Percentiles rank a stretch among this genome's conserved stretches.
These are phyloP conservation scores for Xylaria polymorpha DNA, from an alignment of 2,329 filamentous ascomycete genomes.

Conservation along the genomic window DNA sequence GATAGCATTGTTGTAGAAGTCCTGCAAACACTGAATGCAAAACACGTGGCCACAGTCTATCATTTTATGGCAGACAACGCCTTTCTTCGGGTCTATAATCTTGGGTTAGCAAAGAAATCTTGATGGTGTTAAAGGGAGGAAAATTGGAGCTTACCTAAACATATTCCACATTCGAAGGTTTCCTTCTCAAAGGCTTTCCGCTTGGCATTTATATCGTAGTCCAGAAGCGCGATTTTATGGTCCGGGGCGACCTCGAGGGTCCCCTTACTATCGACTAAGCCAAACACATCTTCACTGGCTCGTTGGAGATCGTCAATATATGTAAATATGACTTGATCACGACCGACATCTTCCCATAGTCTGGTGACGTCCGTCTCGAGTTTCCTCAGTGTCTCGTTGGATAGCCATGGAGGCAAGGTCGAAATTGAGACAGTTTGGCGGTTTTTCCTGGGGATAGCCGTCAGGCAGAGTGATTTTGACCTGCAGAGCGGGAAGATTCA, in stretches of 20 bases:
- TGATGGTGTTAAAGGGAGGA: not conserved
- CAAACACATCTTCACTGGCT: conserved; percentile 70
- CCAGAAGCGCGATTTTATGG: conserved; percentile 77
- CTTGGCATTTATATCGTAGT: conserved; percentile 81
- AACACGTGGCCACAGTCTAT: conserved; percentile 90
- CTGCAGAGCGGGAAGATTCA: conserved; percentile 68
- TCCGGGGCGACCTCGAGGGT: conserved; percentile 64
- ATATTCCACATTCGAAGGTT: conserved; percentile 90
- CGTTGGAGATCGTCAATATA: conserved; percentile 73
- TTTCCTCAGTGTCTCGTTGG: conserved; percentile 57
- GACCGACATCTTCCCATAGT: conserved; percentile 72
- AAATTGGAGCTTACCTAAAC: conserved; percentile 65
- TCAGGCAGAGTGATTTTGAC: conserved; percentile 66
- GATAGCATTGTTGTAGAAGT: conserved; percentile 91
- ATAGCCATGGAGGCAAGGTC: conserved; percentile 69
- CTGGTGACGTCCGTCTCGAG: conserved; percentile 63
- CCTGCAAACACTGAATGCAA: conserved; percentile 85
- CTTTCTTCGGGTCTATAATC: conserved; percentile 84
- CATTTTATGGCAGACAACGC: conserved; percentile 82
- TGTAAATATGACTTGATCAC: conserved; percentile 68
- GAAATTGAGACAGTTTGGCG: conserved; percentile 64
- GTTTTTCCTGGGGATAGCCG: conserved; percentile 66
- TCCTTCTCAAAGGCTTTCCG: conserved; percentile 81
- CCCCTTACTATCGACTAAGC: conserved; percentile 61
- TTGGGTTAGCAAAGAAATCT: conserved; percentile 38